Percentiles rank a stretch among this genome's conserved stretches.
Conservation (phyloP, 176 grass and related monocot species). For the Cenchrus purpureus region DNA sequence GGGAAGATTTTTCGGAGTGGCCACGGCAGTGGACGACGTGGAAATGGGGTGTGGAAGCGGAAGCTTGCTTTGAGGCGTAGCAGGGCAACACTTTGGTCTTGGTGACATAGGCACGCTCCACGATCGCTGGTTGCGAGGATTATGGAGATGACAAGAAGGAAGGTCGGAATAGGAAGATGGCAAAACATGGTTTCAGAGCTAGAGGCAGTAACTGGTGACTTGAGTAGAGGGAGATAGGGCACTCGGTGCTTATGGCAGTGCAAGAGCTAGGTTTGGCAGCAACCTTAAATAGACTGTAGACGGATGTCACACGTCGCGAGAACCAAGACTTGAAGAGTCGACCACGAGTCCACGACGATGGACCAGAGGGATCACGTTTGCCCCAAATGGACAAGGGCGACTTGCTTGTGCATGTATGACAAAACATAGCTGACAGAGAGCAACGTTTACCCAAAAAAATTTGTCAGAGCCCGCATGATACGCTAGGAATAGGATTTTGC, state of each 20-base stretch:
- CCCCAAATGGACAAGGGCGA: too few relatives aligned
- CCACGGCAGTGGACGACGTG: too few relatives aligned
- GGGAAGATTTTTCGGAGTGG: too few relatives aligned
- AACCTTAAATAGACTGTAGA: neutral
- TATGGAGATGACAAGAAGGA: neutral
- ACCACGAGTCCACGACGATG: neutral
- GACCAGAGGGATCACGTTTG: too few relatives aligned
- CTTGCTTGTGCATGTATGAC: too few relatives aligned
- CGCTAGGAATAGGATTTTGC: too few relatives aligned
- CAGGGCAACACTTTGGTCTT: slow-evolving; percentile 36
- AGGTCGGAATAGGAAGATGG: neutral
- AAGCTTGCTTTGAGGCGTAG: slow-evolving; percentile 48
- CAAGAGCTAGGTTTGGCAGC: neutral
- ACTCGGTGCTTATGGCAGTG: too few relatives aligned
- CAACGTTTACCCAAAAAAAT: too few relatives aligned
- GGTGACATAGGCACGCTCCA: slow-evolving; percentile 25
- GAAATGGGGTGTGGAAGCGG: neutral
- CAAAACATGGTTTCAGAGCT: slow-evolving; percentile 16
- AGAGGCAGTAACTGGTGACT: neutral
- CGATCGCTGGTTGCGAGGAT: neutral
- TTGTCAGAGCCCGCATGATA: too few relatives aligned
- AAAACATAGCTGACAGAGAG: too few relatives aligned
- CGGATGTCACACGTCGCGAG: neutral
- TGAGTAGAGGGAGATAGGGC: neutral
- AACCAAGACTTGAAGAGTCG: neutral